Percentiles rank a stretch among this genome's conserved stretches.
Evolutionary conservation across 129 eudicot genomes (phyloP).

Genomic region (Ambrosia trifida): DNA sequence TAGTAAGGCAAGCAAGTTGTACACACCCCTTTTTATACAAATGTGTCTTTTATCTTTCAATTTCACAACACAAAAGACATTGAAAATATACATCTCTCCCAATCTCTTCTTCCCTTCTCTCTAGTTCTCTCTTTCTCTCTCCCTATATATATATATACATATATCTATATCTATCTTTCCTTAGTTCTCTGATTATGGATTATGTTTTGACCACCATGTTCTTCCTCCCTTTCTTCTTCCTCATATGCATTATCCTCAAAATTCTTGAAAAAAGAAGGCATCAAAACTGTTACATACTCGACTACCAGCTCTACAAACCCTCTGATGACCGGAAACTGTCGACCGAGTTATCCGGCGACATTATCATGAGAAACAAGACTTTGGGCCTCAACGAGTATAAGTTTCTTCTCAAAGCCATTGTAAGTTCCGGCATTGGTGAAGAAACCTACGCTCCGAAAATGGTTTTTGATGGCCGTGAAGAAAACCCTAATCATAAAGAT

Average conservation of each 20-base stretch:
- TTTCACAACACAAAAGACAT: slow-evolving; percentile 24
- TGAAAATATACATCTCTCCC: slow-evolving; percentile 23
- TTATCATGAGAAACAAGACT: slow-evolving; percentile 41
- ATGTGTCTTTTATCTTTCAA: slow-evolving; percentile 29
- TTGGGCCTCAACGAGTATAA: slow-evolving; percentile 60
- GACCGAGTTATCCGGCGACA: slow-evolving; percentile 45
- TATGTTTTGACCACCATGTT: slow-evolving; percentile 27
- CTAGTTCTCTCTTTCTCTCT: neutral
- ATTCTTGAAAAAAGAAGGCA: slow-evolving; percentile 30
- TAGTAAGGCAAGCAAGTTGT: slow-evolving; percentile 26
- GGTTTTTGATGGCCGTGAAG: slow-evolving; percentile 52
- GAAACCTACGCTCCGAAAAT: slow-evolving; percentile 54
- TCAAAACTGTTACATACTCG: slow-evolving; percentile 52
- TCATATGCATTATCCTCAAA: slow-evolving; percentile 35
- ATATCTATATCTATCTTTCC: neutral
- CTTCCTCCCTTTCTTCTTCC: slow-evolving; percentile 34
- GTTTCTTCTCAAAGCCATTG: slow-evolving; percentile 60
- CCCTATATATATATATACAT: neutral
- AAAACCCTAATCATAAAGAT: slow-evolving; percentile 34
- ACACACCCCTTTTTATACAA: slow-evolving; percentile 33
- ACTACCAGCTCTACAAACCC: slow-evolving; percentile 52
- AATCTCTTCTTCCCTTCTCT: neutral
- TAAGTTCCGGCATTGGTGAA: slow-evolving; percentile 61
- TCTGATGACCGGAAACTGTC: slow-evolving; percentile 45
- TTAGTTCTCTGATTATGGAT: slow-evolving; percentile 33